Base-by-base conservation (phyloP, 352 stramenopile genomes). In the Pythium graminicola region DNA sequence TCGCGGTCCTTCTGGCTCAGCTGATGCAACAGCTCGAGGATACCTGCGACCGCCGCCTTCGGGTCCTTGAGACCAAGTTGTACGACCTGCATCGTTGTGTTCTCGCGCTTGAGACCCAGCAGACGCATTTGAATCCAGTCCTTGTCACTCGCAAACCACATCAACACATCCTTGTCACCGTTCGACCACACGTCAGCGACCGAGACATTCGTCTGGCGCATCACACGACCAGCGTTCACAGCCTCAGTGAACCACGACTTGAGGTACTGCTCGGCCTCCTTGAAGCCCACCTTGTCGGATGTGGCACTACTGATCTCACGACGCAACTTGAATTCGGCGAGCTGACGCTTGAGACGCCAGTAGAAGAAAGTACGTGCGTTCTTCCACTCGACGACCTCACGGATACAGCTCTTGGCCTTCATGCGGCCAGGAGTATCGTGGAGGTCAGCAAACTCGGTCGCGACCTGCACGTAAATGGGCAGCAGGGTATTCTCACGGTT, bases 361-460 rank as follows among this genome's bases (percentile, higher is more conserved):
- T 99, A 99, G 64, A 99, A 99, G 83, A 97, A 99, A 43, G 67
- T 85, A 32, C 97, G 88, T 26, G 95, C 86, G 57, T 97, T 65
- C 33, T 72, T 77, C 97, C 97, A 99, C 52, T 95, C 82, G 31
- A 99, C 95, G 36, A 98, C 82, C 20, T 95, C 70, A 53, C 97
- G 79, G 76, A 99, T 99, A 38, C 98, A 98, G 58, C 89, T 89
- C 69, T 98, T 98, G 35, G 96, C 95, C 72, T 98, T 95, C 97
- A 99, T 99, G 50, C 97, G 86, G n/a, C 97, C 97, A 28, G 97
- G 97, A 43, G 95, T 99, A 70, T 99, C 97, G 77, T 99, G 97
- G 29, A 99, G 79, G 67, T 99, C 97, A 26, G 96, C 98, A 70
- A 99, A 99, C 70, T 99, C 93, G 23, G 98, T 98, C 26, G 96